Evolutionary conservation across 1,284 basidiomycete genomes (phyloP).

Genomic region (Prillingera fragicola): DNA sequence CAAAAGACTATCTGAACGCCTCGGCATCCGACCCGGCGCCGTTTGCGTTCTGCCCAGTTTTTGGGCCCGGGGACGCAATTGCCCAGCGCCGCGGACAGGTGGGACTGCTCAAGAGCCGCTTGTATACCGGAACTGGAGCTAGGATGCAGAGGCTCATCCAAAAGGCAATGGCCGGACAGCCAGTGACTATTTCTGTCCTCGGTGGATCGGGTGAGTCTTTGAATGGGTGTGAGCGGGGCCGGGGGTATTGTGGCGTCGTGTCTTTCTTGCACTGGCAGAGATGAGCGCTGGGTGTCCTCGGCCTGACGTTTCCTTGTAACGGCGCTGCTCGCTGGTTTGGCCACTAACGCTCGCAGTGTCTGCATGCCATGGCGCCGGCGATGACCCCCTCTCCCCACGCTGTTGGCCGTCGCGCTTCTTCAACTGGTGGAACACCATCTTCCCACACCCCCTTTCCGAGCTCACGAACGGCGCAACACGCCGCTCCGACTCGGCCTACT

Average conservation of each 20-base stretch:
- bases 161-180: slow-evolving; percentile 76
- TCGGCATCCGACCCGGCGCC: slow-evolving; percentile 59
- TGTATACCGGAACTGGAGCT: slow-evolving; percentile 74
- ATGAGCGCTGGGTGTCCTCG: too few species aligned
- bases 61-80: slow-evolving; percentile 72
- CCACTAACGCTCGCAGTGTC: slow-evolving; percentile 57
- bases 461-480: slow-evolving; percentile 93
- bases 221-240: too few species aligned
- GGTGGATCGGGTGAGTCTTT: slow-evolving; percentile 72
- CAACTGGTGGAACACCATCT: slow-evolving; percentile 89
- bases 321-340: neutral
- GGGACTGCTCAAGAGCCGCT: slow-evolving; percentile 66
- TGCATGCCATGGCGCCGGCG: slow-evolving; percentile 85
- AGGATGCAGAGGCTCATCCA: slow-evolving; percentile 76
- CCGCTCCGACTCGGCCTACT: slow-evolving; percentile 82
- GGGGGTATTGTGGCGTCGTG: too few species aligned
- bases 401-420: slow-evolving; percentile 93
- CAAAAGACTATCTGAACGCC: slow-evolving; percentile 49
- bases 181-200: slow-evolving; percentile 82
- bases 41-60: slow-evolving; percentile 83
- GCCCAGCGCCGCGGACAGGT: slow-evolving; percentile 70
- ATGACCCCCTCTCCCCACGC: slow-evolving; percentile 73
- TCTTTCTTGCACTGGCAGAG: too few species aligned
- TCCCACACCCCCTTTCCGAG: slow-evolving; percentile 89
- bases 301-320: too few species aligned